These are phyloP conservation scores for Penicillium bovifimosum DNA, from an alignment of 495 filamentous ascomycete genomes.

Conservation along the genomic window DNA sequence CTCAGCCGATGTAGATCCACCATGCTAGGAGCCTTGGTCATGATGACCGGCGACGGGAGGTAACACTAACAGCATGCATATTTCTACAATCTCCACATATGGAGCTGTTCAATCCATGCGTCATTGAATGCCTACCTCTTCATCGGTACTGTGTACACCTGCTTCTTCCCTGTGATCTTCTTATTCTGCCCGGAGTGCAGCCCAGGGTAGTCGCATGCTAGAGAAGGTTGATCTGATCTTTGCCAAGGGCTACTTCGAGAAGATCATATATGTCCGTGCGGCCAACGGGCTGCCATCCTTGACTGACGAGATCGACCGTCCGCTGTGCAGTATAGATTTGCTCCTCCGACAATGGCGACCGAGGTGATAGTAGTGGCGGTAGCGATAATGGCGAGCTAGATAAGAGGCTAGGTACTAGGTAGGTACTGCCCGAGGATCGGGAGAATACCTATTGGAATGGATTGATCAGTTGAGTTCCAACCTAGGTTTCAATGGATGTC, in stretches of 20 bases:
- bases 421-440: too few species aligned
- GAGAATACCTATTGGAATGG: too few species aligned
- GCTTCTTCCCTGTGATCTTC: conserved; percentile 70
- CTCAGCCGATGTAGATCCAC: conserved; percentile 62
- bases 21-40: conserved; percentile 57
- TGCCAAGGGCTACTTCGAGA: conserved; percentile 69
- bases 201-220: conserved; percentile 57
- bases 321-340: conserved; percentile 57
- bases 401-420: too few species aligned
- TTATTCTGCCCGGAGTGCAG: conserved; percentile 73
- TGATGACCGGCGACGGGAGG: too few species aligned
- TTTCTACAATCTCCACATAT: conserved; percentile 72
- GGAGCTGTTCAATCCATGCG: conserved; percentile 42
- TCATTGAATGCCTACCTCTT: conserved; percentile 74
- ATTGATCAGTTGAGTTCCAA: too few species aligned
- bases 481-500: too few species aligned
- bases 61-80: conserved; percentile 80
- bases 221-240: conserved; percentile 82
- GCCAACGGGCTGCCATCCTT: conserved; percentile 64
- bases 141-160: conserved; percentile 65
- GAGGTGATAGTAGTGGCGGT: too few species aligned
- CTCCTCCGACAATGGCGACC: too few species aligned
- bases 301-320: conserved; percentile 56
- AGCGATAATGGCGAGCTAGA: too few species aligned
- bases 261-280: conserved; percentile 68